Evolutionary conservation across 306 rosid species (phyloP).

Genomic region (Acacia acuminata): DNA sequence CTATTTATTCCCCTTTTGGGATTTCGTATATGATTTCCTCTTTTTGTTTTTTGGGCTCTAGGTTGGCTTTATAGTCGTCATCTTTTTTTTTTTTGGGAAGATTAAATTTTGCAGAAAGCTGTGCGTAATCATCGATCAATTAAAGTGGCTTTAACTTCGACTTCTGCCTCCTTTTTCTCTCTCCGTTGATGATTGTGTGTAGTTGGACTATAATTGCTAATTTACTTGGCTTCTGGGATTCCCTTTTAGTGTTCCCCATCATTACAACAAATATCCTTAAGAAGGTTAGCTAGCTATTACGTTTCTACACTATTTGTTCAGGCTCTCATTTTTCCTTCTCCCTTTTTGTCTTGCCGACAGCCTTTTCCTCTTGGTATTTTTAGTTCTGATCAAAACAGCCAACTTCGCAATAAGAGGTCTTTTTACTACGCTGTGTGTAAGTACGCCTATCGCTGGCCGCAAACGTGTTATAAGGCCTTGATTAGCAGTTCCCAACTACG

Average conservation of each 20-base stretch:
- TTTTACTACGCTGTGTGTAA: not conserved
- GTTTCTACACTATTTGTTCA: not conserved
- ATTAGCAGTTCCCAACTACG: not conserved
- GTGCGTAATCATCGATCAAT: slow-evolving; percentile 19
- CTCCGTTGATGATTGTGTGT: slow-evolving; percentile 8
- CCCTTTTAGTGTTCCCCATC: slow-evolving; percentile 15
- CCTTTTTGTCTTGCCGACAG: not conserved
- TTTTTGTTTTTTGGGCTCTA: not conserved
- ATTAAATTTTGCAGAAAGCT: not conserved
- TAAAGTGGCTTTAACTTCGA: slow-evolving; percentile 9
- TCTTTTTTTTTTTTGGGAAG: not conserved
- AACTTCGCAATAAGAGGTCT: not conserved
- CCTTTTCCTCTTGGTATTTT: not conserved
- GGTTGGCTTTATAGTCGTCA: slow-evolving; percentile 1
- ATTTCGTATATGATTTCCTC: not conserved
- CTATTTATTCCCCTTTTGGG: not conserved
- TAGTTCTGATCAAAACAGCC: not conserved
- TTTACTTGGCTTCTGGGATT: slow-evolving; percentile 11
- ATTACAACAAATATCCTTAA: slow-evolving; percentile 19
- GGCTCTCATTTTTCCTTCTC: not conserved
- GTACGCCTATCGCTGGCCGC: not conserved
- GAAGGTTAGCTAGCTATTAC: slow-evolving; percentile 22
- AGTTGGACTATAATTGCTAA: slow-evolving; percentile 7
- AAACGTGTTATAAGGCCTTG: not conserved
- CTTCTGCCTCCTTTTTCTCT: slow-evolving; percentile 5